These are phyloP conservation scores for Sedum album DNA, from an alignment of 164 flowering plant genomes.

Conservation along the genomic window DNA sequence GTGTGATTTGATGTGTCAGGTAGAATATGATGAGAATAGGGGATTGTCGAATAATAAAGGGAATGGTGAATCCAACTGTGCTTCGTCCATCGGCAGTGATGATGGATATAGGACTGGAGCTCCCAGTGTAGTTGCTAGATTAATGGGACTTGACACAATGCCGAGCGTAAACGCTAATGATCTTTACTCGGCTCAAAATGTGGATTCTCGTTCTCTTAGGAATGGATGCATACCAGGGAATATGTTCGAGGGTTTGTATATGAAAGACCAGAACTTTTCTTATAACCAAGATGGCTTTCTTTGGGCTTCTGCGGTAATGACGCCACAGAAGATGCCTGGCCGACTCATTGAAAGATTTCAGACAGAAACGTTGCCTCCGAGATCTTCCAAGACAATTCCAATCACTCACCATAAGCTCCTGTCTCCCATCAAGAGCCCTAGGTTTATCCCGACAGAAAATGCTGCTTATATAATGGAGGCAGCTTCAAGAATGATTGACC, in stretches of 20 bases:
- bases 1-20: conserved; percentile 11
- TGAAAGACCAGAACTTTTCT: conserved; percentile 19
- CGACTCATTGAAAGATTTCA: conserved; percentile 68
- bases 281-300: conserved; percentile 22
- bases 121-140: conserved; percentile 64
- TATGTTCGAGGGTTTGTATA: conserved; percentile 19
- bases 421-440: conserved; percentile 77
- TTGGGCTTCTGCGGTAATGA: conserved; percentile 19
- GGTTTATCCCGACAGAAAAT: conserved; percentile 42
- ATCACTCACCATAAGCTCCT: conserved; percentile 67
- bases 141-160: conserved; percentile 67
- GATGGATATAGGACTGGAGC: conserved; percentile 36
- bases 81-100: conserved; percentile 35
- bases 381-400: conserved; percentile 63
- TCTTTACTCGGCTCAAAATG: conserved; percentile 18
- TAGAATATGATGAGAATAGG: conserved; percentile 25
- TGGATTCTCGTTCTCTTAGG: conserved; percentile 15
- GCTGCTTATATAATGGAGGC: conserved; percentile 86
- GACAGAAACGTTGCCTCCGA: conserved; percentile 70
- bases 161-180: conserved; percentile 35
- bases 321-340: conserved; percentile 23
- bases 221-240: background rate
- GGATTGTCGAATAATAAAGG: conserved; percentile 19
- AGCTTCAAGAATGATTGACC: conserved; percentile 72
- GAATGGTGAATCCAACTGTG: conserved; percentile 24